phyloP scores from a whole-genome alignment of 2,329 filamentous ascomycete genomes.

The Cladobotryum mycophilum region DNA sequence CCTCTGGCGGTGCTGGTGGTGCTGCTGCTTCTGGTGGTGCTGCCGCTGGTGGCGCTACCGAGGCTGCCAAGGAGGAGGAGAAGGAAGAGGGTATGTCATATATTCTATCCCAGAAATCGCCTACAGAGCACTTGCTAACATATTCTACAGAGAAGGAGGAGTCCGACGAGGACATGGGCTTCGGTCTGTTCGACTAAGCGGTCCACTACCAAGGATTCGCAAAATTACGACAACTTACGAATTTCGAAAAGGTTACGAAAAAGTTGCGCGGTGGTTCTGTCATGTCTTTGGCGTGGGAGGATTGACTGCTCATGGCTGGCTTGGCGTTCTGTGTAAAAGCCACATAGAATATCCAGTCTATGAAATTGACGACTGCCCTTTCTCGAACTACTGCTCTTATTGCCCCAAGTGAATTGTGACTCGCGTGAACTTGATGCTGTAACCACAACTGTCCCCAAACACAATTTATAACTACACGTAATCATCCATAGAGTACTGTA shows the following conservation, averaged over 20 bases:
- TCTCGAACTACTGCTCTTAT: conserved; percentile 14
- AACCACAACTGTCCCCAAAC: no score
- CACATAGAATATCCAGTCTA: conserved; percentile 23
- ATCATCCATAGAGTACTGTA: no score
- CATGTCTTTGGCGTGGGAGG: conserved; percentile 26
- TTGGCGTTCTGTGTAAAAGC: conserved; percentile 21
- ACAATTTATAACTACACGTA: no score
- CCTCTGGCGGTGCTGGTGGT: conserved; percentile 79
- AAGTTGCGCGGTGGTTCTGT: conserved; percentile 26
- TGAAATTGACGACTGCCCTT: conserved; percentile 24
- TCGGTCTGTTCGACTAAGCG: conserved; percentile 70
- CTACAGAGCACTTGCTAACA: conserved; percentile 8
- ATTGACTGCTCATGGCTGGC: conserved; percentile 26
- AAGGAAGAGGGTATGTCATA: conserved; percentile 51
- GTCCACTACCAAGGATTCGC: conserved; percentile 20
- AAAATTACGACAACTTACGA: conserved; percentile 27
- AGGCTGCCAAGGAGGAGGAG: conserved; percentile 86
- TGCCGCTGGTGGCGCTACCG: conserved; percentile 55
- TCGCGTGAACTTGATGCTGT: no score
- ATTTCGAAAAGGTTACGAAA: conserved; percentile 28
- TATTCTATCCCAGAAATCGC: neutral
- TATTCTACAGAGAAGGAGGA: conserved; percentile 32
- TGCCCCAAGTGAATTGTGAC: no score
- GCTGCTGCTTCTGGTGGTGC: conserved; percentile 64
- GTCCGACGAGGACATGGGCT: conserved; percentile 71